These are phyloP conservation scores for Ettlia oleoabundans DNA, from an alignment of 139 green algal genomes.

Conservation along the genomic window DNA sequence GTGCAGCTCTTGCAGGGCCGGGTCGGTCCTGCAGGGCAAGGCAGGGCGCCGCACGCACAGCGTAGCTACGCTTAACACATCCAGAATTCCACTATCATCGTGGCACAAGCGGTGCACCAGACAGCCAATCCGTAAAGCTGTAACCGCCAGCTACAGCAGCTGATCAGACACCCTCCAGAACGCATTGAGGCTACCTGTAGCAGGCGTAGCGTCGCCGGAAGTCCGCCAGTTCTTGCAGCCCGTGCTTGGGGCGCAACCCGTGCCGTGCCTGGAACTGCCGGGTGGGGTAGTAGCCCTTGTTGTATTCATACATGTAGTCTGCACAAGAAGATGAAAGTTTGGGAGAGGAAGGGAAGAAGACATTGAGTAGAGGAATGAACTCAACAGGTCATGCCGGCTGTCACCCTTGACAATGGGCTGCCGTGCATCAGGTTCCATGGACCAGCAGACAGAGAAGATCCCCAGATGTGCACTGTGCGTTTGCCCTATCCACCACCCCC, in stretches of 20 bases:
- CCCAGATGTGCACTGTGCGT: no score
- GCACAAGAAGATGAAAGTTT: neutral
- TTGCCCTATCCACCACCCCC: neutral
- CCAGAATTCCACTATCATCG: no score
- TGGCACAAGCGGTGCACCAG: no score
- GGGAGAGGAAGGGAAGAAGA: neutral
- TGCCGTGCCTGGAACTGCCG: neutral
- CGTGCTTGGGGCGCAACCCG: constrained; percentile 23
- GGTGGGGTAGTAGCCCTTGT: constrained; percentile 3
- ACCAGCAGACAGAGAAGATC: neutral
- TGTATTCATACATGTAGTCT: constrained; percentile 11
- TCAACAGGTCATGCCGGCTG: neutral
- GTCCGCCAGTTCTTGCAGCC: neutral
- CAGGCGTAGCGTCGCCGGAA: constrained; percentile 21
- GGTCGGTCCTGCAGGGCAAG: neutral
- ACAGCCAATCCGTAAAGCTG: no score
- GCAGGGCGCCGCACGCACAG: neutral
- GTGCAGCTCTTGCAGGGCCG: constrained; percentile 25
- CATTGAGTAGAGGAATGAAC: neutral
- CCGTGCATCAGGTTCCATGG: neutral
- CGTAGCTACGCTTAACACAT: neutral
- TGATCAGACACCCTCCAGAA: no score
- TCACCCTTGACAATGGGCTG: neutral
- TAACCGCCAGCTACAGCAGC: no score
- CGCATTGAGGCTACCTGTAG: no score